Conservation (phyloP, 192 early-diverging fungal genomes). For the Umbelopsis vinacea region DNA sequence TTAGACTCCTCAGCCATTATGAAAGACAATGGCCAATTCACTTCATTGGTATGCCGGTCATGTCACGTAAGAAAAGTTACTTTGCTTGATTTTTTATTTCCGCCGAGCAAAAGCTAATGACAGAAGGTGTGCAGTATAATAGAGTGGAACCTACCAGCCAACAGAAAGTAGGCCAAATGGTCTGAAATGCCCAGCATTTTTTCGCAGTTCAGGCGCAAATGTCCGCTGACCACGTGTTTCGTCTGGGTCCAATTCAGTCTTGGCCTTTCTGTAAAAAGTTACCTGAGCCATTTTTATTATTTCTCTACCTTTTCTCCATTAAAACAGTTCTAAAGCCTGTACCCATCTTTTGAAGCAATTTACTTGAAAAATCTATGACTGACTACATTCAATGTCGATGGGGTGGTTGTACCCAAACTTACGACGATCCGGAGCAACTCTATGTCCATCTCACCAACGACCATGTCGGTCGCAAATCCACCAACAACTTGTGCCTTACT, state of each 20-base stretch:
- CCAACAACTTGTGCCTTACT: conserved; percentile 81
- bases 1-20: conserved; percentile 39
- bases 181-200: no score
- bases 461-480: conserved; percentile 88
- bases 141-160: no score
- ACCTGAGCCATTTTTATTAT: background rate
- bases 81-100: background rate
- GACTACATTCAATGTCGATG: conserved; percentile 27
- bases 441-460: conserved; percentile 65
- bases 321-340: background rate
- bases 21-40: conserved; percentile 7
- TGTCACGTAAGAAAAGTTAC: background rate
- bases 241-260: conserved; percentile 16
- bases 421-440: conserved; percentile 30
- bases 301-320: background rate
- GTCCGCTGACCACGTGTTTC: conserved; percentile 34
- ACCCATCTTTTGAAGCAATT: background rate
- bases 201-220: background rate
- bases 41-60: background rate
- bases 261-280: background rate
- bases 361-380: background rate
- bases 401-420: conserved; percentile 14
- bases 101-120: background rate
- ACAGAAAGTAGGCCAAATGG: no score
- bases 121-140: no score